Evolutionary conservation across 2,329 filamentous ascomycete genomes (phyloP).

Genomic region (Arthrinium phaeospermum): DNA sequence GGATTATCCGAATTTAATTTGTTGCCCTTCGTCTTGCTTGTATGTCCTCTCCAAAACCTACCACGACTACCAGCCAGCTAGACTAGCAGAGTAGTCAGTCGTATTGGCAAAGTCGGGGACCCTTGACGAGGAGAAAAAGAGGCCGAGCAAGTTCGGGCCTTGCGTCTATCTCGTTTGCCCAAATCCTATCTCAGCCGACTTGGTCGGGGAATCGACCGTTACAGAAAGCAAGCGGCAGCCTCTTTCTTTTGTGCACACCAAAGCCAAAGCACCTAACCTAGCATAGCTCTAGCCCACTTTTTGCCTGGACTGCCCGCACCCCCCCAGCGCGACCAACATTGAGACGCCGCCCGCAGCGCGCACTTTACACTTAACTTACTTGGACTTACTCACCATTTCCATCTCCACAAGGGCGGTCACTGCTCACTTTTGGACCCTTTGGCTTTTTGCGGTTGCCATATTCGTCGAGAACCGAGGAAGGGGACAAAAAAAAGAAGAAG

Average conservation of each 20-base stretch:
- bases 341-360: not conserved
- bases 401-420: conserved; percentile 15
- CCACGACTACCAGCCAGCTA: not conserved
- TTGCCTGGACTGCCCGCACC: conserved; percentile 13
- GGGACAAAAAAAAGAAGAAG: not conserved
- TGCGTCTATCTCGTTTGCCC: not conserved
- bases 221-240: not conserved
- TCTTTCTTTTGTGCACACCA: not conserved
- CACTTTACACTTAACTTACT: conserved; percentile 12
- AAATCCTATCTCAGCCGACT: not conserved
- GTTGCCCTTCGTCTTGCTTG: conserved; percentile 5
- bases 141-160: not conserved
- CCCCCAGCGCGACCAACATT: conserved; percentile 16
- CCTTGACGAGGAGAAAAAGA: not conserved
- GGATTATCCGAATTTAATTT: conserved; percentile 16
- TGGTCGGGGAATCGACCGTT: not conserved
- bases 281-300: not conserved
- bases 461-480: conserved; percentile 17
- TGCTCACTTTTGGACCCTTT: conserved; percentile 16
- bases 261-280: not conserved
- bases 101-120: not conserved
- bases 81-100: not conserved
- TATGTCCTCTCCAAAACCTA: not conserved
- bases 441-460: conserved; percentile 12
- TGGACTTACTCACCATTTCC: conserved; percentile 16